Base-by-base conservation (phyloP, 192 early-diverging fungal genomes). In the Phycomyces nitens region DNA sequence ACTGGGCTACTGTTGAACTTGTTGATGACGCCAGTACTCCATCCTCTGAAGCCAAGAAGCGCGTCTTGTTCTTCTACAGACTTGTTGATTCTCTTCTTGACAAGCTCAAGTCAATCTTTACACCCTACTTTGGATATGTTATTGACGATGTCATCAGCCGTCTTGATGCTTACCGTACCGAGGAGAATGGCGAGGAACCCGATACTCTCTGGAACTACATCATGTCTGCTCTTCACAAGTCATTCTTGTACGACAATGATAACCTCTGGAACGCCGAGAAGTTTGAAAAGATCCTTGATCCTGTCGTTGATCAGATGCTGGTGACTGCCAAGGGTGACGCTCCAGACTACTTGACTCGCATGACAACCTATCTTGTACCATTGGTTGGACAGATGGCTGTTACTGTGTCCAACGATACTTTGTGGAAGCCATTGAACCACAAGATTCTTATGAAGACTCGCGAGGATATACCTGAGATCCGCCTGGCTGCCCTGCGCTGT, bases 351-450 rank as follows among this genome's bases (percentile, higher is more conserved):
- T 54, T 80, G 39, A 75, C 66, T 44, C 80, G 88, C 2, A 83
- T 89, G 53, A 72, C 74, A 53, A 76, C 65, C 15, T 81, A 77
- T 66, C 60, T 96, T 58, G 86, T 95, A 0, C 93, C 95, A 5
- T 88, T 84, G 15, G 63, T 92, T 34, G 89, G 85, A 55, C 89
- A 93, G 64, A 74, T 98, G 70, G 90, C 93, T 5, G 86, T 88
- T 0, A 86, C 88, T 1, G 80, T 84, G 21, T 82, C 84, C 38
- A 88, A 88, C 67, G 94, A 97, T 63, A 77, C 84, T 38, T 69
- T 87, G 44, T 94, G 93, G 94, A 96, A 98, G 77, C 77, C 82
- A 18, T 67, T 99, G 50, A 96, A 96, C 77, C 85, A 92, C 65
- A 77, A 84, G 52, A 79, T 94, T 0, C 70, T 97, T 80, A 75